phyloP scores from a whole-genome alignment of 2,329 filamentous ascomycete species.

The Penicillium thymicola region DNA sequence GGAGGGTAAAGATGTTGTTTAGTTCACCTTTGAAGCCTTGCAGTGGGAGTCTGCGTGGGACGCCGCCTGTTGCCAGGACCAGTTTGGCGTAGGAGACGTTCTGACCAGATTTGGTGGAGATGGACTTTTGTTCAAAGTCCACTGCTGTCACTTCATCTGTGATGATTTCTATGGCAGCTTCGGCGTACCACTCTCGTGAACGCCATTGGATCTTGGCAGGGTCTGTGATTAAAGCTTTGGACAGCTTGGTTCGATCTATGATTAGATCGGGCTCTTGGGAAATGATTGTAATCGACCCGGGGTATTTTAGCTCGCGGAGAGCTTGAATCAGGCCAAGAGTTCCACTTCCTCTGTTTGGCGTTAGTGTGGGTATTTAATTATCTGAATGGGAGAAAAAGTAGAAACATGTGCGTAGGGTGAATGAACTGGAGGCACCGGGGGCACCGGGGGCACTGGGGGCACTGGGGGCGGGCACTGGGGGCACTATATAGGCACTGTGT shows the following conservation, averaged over 20 bases:
- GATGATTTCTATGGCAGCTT: slow-evolving; percentile 55
- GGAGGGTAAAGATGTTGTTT: slow-evolving; percentile 80
- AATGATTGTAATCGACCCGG: slow-evolving; percentile 76
- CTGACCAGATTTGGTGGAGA: slow-evolving; percentile 70
- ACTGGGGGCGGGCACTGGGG: no score
- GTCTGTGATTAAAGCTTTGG: slow-evolving; percentile 86
- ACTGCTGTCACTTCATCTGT: slow-evolving; percentile 65
- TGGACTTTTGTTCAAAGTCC: slow-evolving; percentile 70
- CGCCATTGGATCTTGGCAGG: slow-evolving; percentile 73
- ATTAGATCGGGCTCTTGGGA: slow-evolving; percentile 80
- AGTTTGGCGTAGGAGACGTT: slow-evolving; percentile 80
- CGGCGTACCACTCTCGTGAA: slow-evolving; percentile 71
- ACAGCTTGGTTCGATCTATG: slow-evolving; percentile 92
- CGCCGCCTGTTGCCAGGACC: slow-evolving; percentile 83
- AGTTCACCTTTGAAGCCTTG: slow-evolving; percentile 76
- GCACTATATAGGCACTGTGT: not conserved
- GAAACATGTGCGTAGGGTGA: not conserved
- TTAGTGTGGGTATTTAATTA: not conserved
- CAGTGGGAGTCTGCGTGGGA: slow-evolving; percentile 70
- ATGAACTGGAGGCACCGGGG: no score
- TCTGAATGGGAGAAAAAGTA: not conserved
- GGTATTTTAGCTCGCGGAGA: slow-evolving; percentile 76
- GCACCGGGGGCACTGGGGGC: not conserved
- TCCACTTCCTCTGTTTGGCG: slow-evolving; percentile 65
- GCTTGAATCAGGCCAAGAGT: slow-evolving; percentile 78